Base-by-base conservation (phyloP, 169 alveolate species). In the Eimeria falciformis region DNA sequence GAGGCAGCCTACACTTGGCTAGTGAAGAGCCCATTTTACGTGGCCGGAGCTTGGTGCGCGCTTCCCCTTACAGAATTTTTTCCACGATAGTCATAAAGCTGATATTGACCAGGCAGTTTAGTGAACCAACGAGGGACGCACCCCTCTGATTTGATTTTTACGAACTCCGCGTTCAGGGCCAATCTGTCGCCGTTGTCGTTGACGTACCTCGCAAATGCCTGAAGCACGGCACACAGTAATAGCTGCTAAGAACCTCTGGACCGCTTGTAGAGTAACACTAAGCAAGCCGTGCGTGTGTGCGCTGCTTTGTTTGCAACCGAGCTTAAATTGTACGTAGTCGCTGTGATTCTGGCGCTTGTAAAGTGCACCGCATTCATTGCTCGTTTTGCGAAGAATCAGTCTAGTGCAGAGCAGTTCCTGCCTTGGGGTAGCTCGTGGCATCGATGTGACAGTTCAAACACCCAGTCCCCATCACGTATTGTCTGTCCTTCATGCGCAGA, bases 381-480 rank as follows among this genome's bases (percentile, higher is more conserved):
- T n/a, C n/a, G n/a, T n/a, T n/a, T n/a, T n/a, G n/a, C n/a, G n/a
- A n/a, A n/a, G n/a, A n/a, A n/a, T n/a, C n/a, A n/a, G n/a, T n/a
- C n/a, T n/a, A n/a, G n/a, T 50, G 14, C 62, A 50, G 62, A 14
- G n/a, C 62, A 14, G 7, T 50, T 50, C 87, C 50, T 37, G 71
- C 87, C 87, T 78, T 33, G 45, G 71, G 87, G 12, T 78, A 69
- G 53, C 23, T 78, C 71, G 87, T 78, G 40, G 87, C 87, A 37
- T 78, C 87, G 33, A 78, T 78, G n/a, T 78, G 87, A 47, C 87
- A 78, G 87, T 78, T 78, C 21, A 78, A 47, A 37, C 27, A 69
- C 27, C 87, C 87, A 25, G 87, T 78, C 5, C 87, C 87, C 87
- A 78, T 78, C 40, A 78, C 87, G 46, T 78, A 78, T 50, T 78